Evolutionary conservation across 345 rosid genomes (phyloP), one percentile per base, ranked within the genome.

Genomic region (Hibiscus tridactylites): DNA sequence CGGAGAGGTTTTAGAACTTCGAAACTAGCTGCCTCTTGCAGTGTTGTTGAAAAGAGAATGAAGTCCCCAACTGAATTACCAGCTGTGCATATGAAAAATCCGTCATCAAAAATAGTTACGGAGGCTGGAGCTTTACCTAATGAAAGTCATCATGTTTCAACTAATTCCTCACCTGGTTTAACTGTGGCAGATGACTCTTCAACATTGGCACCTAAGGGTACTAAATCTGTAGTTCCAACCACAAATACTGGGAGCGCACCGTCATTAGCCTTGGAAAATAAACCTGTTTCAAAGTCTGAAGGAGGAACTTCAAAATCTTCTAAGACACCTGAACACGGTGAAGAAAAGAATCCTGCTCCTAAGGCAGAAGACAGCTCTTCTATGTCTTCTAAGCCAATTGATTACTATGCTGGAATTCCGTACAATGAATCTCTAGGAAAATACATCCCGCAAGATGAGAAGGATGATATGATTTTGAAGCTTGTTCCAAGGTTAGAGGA

Each of bases 1-100:
- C 77, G 78, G 61, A 79, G 75, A 64, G 68, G 57, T 57, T 74
- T 61, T 33, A 74, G 54, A 54, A 53, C 80, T 0, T 75, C 68
- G 29, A 75, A 73, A n/a, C 39, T 74, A 60, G 47, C 77, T 73
- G 8, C 57, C 21, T n/a, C 57, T 60, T 76, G 88, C 26, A 77
- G 78, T 70, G 68, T 76, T 52, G 72, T 81, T n/a, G 86, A 88
- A 76, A 86, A 81, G 69, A 76, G 79, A 79, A 44, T 75, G 50
- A 84, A 78, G 49, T 28, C 76, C 75, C 79, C 74, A 61, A 75
- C 82, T 60, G 79, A 84, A 67, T 72, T 72, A 57, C 54, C 53
- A 54, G 65, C 72, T 42, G 53, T 60, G 29, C 80, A 73, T 65
- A 39, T 71, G 68, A 83, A 81, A 74, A 71, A 74, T 49, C 70